phyloP scores from a whole-genome alignment of 371 early-diverging fungal genomes.

The Parasitella parasitica region DNA sequence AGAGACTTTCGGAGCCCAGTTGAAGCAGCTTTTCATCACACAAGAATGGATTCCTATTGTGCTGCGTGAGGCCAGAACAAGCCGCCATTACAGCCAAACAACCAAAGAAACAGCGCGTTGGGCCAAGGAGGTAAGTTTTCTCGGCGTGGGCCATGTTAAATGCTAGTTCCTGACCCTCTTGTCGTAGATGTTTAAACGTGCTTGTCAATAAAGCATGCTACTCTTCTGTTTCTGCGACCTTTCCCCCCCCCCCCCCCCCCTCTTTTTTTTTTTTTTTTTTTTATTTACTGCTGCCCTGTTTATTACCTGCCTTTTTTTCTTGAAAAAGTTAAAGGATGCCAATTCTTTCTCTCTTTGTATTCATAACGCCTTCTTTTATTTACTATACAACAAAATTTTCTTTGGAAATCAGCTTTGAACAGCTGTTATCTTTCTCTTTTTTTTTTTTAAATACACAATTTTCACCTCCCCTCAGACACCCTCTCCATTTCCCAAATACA shows the following conservation, averaged over 20 bases:
- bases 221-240: background rate
- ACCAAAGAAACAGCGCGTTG: constrained; percentile 84
- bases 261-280: background rate
- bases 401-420: background rate
- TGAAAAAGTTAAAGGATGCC: background rate
- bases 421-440: background rate
- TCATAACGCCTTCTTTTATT: background rate
- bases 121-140: constrained; percentile 61
- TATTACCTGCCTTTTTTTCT: background rate
- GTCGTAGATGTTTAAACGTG: constrained; percentile 30
- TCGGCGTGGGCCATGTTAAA: background rate
- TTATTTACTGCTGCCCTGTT: constrained; percentile 1
- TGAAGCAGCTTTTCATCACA: constrained; percentile 61
- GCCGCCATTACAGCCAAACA: constrained; percentile 55
- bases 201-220: constrained; percentile 22
- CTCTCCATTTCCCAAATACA: background rate
- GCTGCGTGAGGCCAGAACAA: constrained; percentile 75
- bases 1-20: constrained; percentile 74
- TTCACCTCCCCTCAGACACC: background rate
- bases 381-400: background rate
- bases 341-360: constrained; percentile 1
- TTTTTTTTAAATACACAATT: background rate
- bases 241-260: background rate
- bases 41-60: constrained; percentile 65
- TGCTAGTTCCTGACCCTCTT: background rate